These are phyloP conservation scores for Apiospora sp. DNA, from an alignment of 2,329 filamentous ascomycete species.

Conservation along the genomic window DNA sequence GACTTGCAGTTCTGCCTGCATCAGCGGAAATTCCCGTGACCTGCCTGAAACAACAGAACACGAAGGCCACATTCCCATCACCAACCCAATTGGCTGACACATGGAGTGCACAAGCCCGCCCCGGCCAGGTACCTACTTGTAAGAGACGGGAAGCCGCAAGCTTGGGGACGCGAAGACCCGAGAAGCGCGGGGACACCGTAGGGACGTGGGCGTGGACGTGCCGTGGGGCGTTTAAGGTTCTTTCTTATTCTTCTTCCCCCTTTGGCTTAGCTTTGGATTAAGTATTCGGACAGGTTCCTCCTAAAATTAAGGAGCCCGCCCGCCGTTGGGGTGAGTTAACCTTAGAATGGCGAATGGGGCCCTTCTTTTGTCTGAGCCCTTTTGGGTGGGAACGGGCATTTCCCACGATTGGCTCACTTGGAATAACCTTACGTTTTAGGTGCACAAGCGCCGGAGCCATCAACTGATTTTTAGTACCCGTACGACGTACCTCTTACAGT, in stretches of 20 bases:
- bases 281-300: background rate
- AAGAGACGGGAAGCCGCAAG: background rate
- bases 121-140: background rate
- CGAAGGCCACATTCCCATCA: background rate
- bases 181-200: background rate
- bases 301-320: background rate
- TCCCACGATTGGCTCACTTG: conserved; percentile 8
- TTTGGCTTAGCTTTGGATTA: background rate
- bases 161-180: background rate
- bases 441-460: background rate
- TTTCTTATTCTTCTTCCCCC: background rate
- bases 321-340: background rate
- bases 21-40: background rate
- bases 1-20: background rate
- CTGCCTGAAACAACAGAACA: background rate
- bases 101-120: background rate
- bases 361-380: background rate
- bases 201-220: background rate
- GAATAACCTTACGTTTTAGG: conserved; percentile 21
- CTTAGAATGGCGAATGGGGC: background rate
- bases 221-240: conserved; percentile 4
- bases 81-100: background rate
- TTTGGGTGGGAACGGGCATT: conserved; percentile 10
- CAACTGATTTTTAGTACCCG: background rate
- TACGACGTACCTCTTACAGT: background rate